A percentile compares a stretch with the other conserved stretches of the same genome.
Conservation (phyloP, 257 asterid genomes). For the Vinca minor region DNA sequence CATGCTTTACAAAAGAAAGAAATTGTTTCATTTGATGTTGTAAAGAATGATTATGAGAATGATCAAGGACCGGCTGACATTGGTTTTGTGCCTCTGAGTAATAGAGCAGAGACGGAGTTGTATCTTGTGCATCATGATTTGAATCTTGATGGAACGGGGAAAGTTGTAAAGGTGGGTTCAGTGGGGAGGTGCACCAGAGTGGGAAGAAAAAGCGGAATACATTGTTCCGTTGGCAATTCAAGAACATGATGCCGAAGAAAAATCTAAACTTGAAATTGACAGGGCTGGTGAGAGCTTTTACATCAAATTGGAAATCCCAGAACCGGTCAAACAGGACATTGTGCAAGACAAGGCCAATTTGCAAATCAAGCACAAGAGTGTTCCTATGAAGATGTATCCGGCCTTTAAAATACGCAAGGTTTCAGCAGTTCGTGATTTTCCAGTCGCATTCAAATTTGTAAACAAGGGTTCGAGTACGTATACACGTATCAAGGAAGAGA, state of each 20-base stretch:
- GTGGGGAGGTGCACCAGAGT: neutral
- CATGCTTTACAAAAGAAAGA: neutral
- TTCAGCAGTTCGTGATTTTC: conserved; percentile 15
- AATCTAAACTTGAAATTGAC: neutral
- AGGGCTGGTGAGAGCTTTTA: neutral
- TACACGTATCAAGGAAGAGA: neutral
- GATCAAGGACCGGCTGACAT: neutral
- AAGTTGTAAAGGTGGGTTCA: neutral
- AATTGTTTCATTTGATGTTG: neutral
- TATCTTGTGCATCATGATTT: too few relatives aligned
- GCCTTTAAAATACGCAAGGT: conserved; percentile 4
- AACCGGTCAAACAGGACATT: neutral
- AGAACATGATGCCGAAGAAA: neutral
- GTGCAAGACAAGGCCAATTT: too few relatives aligned
- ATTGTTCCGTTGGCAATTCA: neutral
- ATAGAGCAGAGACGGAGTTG: too few relatives aligned
- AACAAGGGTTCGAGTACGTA: too few relatives aligned
- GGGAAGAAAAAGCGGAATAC: neutral
- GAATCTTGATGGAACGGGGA: neutral
- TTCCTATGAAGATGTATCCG: neutral
- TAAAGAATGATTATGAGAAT: neutral
- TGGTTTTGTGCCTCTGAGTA: too few relatives aligned
- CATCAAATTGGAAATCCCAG: neutral
- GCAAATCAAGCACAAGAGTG: too few relatives aligned
- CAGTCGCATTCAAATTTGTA: neutral